These are phyloP conservation scores for Fusarium xylarioides DNA, from an alignment of 2,329 filamentous ascomycete genomes.

Conservation along the genomic window DNA sequence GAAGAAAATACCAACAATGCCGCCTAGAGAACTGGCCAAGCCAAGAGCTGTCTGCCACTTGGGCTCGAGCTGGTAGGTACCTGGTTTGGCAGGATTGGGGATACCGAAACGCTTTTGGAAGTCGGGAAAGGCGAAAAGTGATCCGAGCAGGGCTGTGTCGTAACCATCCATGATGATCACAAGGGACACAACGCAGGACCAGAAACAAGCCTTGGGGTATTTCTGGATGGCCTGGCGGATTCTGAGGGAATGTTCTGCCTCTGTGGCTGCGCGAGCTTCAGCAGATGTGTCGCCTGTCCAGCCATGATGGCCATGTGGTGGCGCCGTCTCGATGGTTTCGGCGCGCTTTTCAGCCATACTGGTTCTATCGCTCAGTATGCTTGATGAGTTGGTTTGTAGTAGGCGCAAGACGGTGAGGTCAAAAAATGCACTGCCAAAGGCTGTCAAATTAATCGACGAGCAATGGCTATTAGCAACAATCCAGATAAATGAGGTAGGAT, in stretches of 20 bases:
- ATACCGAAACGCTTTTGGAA: neutral
- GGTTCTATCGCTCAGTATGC: neutral
- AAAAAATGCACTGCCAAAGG: neutral
- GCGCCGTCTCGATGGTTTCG: neutral
- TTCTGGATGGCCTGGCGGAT: neutral
- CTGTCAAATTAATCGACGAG: neutral
- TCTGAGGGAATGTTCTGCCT: neutral
- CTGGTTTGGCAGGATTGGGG: neutral
- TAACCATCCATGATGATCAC: slow-evolving; percentile 51
- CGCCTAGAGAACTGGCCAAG: slow-evolving; percentile 7
- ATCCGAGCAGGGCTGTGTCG: slow-evolving; percentile 42
- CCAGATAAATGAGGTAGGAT: neutral
- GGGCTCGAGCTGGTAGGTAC: slow-evolving; percentile 4
- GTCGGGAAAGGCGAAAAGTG: slow-evolving; percentile 43
- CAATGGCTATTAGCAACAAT: neutral
- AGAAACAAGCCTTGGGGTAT: slow-evolving; percentile 40
- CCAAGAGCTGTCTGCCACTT: slow-evolving; percentile 11
- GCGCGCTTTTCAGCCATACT: neutral
- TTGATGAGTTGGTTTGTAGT: no score
- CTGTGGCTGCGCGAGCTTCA: neutral
- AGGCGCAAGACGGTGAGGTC: neutral
- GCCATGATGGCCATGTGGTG: neutral
- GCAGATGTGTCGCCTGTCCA: neutral
- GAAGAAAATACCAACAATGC: slow-evolving; percentile 28
- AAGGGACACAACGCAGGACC: slow-evolving; percentile 44